Evolutionary conservation across 2,329 filamentous ascomycete species (phyloP).

Genomic region (Thelonectria olida): DNA sequence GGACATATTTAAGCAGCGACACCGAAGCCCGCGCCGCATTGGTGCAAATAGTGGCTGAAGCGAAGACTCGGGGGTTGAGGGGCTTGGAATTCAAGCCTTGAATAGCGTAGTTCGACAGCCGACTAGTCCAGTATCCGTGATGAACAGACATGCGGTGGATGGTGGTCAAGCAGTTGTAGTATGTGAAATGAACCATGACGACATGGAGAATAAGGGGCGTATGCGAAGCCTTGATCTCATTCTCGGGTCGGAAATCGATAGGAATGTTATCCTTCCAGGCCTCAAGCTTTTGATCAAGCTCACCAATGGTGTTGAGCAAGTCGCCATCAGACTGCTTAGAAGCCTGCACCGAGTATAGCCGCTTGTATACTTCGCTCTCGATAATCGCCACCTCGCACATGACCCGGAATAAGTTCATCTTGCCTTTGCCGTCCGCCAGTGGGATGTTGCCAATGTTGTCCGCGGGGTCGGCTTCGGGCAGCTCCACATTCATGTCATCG

Average conservation of each 20-base stretch:
- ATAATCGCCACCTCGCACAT: constrained; percentile 94
- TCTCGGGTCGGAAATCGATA: constrained; percentile 94
- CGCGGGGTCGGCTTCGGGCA: constrained; percentile 88
- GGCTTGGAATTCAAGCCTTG: constrained; percentile 91
- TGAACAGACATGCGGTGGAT: constrained; percentile 99
- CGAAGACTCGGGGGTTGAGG: constrained; percentile 92
- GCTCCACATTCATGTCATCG: constrained; percentile 90
- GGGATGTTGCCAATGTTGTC: constrained; percentile 97
- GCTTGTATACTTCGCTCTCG: constrained; percentile 93
- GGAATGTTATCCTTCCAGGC: constrained; percentile 97
- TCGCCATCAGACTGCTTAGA: constrained; percentile 92
- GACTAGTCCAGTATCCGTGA: constrained; percentile 97
- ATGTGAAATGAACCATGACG: constrained; percentile 93
- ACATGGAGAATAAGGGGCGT: constrained; percentile 94
- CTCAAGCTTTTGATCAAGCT: constrained; percentile 88
- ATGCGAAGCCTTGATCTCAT: constrained; percentile 93
- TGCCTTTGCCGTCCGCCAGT: constrained; percentile 85
- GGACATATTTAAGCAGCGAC: constrained; percentile 93
- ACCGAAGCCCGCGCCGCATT: constrained; percentile 93
- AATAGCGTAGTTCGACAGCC: constrained; percentile 93
- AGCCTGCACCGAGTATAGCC: constrained; percentile 91
- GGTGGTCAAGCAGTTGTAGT: constrained; percentile 97
- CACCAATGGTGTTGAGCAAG: constrained; percentile 92
- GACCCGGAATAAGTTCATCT: constrained; percentile 92
- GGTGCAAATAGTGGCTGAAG: constrained; percentile 91